phyloP scores from a whole-genome alignment of 2,329 filamentous ascomycete species.

The Lachnellula hyalina region DNA sequence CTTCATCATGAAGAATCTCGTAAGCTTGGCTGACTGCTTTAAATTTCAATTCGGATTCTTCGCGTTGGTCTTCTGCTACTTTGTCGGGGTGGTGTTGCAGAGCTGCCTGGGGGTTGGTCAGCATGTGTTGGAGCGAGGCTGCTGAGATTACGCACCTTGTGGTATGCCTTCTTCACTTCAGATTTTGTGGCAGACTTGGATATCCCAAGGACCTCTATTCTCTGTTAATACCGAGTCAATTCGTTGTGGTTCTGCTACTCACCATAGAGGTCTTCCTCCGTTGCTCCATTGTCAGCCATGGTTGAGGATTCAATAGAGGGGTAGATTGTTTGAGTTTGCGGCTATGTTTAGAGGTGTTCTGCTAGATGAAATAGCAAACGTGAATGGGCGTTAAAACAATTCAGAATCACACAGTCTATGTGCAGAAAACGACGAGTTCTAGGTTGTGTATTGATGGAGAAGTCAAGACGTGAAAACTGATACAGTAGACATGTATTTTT shows the following conservation, averaged over 20 bases:
- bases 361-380: not conserved
- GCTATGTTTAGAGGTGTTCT: not conserved
- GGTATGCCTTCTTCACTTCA: constrained; percentile 93
- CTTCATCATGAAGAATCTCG: constrained; percentile 94
- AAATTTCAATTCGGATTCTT: constrained; percentile 84
- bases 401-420: no score
- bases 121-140: constrained; percentile 11
- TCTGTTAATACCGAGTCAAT: constrained; percentile 24
- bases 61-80: constrained; percentile 78
- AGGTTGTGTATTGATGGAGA: not conserved
- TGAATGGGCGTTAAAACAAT: no score
- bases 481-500: not conserved
- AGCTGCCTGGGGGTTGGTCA: constrained; percentile 57
- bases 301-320: constrained; percentile 12
- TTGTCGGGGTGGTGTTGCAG: constrained; percentile 93
- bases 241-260: constrained; percentile 22
- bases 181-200: constrained; percentile 65
- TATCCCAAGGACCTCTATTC: constrained; percentile 72
- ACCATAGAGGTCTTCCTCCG: constrained; percentile 56
- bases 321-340: not conserved
- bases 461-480: not conserved
- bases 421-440: no score
- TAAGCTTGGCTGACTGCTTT: constrained; percentile 92
- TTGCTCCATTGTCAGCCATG: constrained; percentile 28
- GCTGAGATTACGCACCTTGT: constrained; percentile 59